These are phyloP conservation scores for Anisodus tanguticus DNA, from an alignment of 257 asterid species.

Conservation along the genomic window DNA sequence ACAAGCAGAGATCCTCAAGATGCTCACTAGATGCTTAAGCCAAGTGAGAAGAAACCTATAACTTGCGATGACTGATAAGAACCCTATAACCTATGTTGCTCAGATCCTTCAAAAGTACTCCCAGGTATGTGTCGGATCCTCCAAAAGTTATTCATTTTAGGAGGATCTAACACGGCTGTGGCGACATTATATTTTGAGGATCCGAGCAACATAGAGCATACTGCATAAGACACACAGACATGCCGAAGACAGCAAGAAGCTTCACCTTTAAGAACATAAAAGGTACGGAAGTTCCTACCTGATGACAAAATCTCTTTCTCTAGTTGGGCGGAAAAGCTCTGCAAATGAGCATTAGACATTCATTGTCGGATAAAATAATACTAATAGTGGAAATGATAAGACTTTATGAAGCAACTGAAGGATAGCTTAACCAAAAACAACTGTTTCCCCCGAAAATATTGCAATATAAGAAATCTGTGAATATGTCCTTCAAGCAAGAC, in stretches of 20 bases:
- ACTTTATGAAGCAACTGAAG: slow-evolving; percentile 17
- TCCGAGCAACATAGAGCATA: neutral
- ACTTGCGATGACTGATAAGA: slow-evolving; percentile 13
- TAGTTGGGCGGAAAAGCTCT: slow-evolving; percentile 88
- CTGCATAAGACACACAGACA: neutral
- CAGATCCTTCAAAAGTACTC: neutral
- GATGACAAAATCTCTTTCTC: slow-evolving; percentile 88
- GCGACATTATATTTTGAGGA: neutral
- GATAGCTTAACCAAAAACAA: neutral
- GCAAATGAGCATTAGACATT: slow-evolving; percentile 39
- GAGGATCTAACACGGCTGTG: neutral
- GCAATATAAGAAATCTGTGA: neutral
- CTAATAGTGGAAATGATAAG: neutral
- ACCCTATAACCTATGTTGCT: neutral
- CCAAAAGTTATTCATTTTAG: neutral
- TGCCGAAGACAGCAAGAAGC: neutral
- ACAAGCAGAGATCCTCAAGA: neutral
- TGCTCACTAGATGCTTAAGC: slow-evolving; percentile 4
- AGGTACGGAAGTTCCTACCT: slow-evolving; percentile 53
- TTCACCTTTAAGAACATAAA: neutral
- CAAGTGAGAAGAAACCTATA: slow-evolving; percentile 19
- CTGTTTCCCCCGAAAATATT: neutral
- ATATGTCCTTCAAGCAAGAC: slow-evolving; percentile 21
- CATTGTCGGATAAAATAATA: slow-evolving; percentile 27
- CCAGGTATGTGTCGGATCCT: neutral